Conservation (phyloP, 495 filamentous ascomycete species). For the Halenospora varia region DNA sequence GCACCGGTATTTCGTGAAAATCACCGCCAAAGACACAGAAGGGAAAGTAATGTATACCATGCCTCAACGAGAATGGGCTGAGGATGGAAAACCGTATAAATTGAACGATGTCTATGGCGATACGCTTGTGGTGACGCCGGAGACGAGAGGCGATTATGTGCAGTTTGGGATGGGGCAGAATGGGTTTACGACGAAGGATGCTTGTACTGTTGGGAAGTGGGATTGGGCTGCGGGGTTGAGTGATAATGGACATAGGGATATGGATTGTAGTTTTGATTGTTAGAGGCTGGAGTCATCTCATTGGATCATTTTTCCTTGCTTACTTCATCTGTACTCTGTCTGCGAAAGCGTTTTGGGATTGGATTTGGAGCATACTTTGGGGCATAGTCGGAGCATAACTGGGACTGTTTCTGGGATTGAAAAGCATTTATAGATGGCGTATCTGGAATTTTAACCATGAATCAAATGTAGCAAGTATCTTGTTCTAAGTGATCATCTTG, state of each 20-base stretch:
- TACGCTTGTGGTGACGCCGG: background rate
- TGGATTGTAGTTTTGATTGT: background rate
- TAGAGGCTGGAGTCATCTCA: too few species aligned
- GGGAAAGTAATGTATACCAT: background rate
- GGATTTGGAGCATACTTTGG: too few species aligned
- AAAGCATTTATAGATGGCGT: too few species aligned
- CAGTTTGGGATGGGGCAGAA: background rate
- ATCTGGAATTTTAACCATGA: too few species aligned
- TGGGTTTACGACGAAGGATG: background rate
- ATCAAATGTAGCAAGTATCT: too few species aligned
- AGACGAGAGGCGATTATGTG: background rate
- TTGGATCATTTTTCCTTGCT: too few species aligned
- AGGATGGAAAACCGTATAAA: background rate
- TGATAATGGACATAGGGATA: background rate
- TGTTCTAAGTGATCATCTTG: too few species aligned
- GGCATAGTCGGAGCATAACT: too few species aligned
- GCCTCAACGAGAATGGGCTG: background rate
- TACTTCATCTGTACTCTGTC: too few species aligned
- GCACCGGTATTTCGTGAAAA: background rate
- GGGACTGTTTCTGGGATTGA: too few species aligned
- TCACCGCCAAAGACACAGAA: background rate
- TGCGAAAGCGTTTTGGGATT: too few species aligned
- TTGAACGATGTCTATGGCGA: background rate
- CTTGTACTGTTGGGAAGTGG: background rate
- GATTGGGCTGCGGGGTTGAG: background rate